Evolutionary conservation across 768 basidiomycete species (phyloP).

Genomic region (Xerocomellus chrysenteron): DNA sequence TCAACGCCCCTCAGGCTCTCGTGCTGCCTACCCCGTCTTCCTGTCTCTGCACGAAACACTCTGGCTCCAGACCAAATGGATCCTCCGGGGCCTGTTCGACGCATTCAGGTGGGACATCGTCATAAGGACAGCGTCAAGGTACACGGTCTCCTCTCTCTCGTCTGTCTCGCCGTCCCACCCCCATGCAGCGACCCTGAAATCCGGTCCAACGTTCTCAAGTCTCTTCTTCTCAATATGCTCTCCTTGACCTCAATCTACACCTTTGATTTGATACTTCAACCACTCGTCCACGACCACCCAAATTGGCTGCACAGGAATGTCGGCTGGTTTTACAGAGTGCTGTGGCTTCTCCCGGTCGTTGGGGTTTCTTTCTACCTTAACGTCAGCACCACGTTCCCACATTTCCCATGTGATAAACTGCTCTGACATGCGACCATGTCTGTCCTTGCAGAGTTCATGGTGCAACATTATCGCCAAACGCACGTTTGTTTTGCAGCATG

Average conservation of each 20-base stretch:
- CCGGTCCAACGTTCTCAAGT: conserved; percentile 72
- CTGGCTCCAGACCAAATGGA: conserved; percentile 58
- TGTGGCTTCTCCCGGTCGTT: conserved; percentile 81
- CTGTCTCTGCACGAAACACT: conserved; percentile 61
- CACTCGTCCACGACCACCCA: conserved; percentile 59
- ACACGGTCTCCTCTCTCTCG: conserved; percentile 17
- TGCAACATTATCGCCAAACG: conserved; percentile 74
- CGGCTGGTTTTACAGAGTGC: conserved; percentile 69
- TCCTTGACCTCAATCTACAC: conserved; percentile 71
- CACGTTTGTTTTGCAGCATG: conserved; percentile 69
- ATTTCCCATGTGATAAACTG: conserved; percentile 5
- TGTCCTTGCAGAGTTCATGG: conserved; percentile 62
- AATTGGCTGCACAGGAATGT: conserved; percentile 72
- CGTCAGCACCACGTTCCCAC: conserved; percentile 43
- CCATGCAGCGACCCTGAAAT: conserved; percentile 68
- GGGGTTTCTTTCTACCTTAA: conserved; percentile 79
- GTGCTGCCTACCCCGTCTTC: conserved; percentile 66
- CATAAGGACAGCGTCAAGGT: conserved; percentile 58
- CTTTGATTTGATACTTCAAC: conserved; percentile 72
- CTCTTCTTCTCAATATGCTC: conserved; percentile 66
- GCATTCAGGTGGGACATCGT: conserved; percentile 74
- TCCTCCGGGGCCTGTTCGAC: conserved; percentile 61
- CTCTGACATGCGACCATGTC: conserved; percentile 9
- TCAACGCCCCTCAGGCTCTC: conserved; percentile 35
- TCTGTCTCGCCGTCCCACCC: conserved; percentile 9